These are phyloP conservation scores for Aspergillus felis DNA, from an alignment of 2,329 filamentous ascomycete species.

Conservation along the genomic window DNA sequence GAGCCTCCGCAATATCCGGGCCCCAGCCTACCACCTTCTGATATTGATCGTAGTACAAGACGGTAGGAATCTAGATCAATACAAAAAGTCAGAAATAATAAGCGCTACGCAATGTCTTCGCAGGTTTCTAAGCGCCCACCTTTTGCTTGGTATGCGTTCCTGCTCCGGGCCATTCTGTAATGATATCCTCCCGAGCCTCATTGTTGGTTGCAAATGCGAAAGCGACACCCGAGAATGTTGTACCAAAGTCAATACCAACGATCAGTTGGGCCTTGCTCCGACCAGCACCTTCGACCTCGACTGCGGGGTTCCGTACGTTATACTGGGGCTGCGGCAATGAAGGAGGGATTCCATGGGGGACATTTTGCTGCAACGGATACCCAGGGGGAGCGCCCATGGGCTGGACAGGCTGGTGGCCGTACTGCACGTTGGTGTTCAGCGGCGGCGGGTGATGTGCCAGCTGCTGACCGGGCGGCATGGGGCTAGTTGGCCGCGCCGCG, in stretches of 20 bases:
- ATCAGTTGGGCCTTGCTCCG: conserved; percentile 95
- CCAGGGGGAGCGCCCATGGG: conserved; percentile 42
- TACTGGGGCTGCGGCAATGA: conserved; percentile 27
- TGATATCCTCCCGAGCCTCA: conserved; percentile 96
- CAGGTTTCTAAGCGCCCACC: conserved; percentile 48
- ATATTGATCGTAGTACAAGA: conserved; percentile 99
- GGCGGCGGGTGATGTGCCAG: conserved; percentile 46
- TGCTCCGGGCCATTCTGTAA: conserved; percentile 97
- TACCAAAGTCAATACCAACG: conserved; percentile 98
- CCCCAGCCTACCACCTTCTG: conserved; percentile 99
- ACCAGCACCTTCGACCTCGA: conserved; percentile 80
- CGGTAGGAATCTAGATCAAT: conserved; percentile 71
- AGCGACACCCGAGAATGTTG: conserved; percentile 94
- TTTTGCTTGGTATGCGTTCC: conserved; percentile 99
- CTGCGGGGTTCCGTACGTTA: conserved; percentile 30
- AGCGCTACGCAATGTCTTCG: not conserved
- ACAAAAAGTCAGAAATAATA: conserved; percentile 6
- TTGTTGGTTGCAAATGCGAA: conserved; percentile 94
- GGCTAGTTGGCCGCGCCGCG: conserved; percentile 50
- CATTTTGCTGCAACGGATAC: conserved; percentile 40
- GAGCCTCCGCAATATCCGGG: conserved; percentile 92
- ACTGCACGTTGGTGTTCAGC: conserved; percentile 53
- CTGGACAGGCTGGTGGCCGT: conserved; percentile 39
- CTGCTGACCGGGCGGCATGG: conserved; percentile 46
- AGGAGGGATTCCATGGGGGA: conserved; percentile 26